Conservation (phyloP, 345 rosid genomes). For the Dipteronia dyeriana region DNA sequence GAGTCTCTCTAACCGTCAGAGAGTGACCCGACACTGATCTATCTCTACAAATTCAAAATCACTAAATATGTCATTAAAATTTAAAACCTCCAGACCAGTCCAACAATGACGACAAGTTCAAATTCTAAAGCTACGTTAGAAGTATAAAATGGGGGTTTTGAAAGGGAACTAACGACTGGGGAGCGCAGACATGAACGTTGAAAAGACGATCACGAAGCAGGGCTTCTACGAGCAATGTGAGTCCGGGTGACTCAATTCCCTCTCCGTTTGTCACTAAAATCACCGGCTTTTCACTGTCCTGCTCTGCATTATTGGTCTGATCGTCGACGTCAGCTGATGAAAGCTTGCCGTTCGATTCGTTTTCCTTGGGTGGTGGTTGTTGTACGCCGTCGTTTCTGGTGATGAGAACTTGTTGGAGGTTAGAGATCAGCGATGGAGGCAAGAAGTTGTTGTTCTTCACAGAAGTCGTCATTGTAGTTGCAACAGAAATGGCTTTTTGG, state of each 20-base stretch:
- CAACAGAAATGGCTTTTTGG: not conserved
- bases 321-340: not conserved
- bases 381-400: constrained; percentile 20
- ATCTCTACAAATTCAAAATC: constrained; percentile 38
- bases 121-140: not conserved
- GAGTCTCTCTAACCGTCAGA: constrained; percentile 51
- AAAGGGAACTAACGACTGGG: constrained; percentile 36
- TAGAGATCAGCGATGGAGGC: constrained; percentile 39
- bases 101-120: not conserved
- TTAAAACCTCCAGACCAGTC: not conserved
- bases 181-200: constrained; percentile 39
- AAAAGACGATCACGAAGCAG: constrained; percentile 25
- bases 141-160: not conserved
- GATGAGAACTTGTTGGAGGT: constrained; percentile 36
- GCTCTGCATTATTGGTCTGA: constrained; percentile 10
- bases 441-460: constrained; percentile 35
- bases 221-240: constrained; percentile 36
- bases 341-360: not conserved
- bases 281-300: constrained; percentile 22
- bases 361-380: constrained; percentile 1
- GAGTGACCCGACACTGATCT: constrained; percentile 59
- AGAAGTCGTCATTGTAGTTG: constrained; percentile 23
- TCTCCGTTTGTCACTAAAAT: constrained; percentile 39
- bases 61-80: not conserved
- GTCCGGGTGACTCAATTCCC: constrained; percentile 44